Evolutionary conservation across 1,139 yeast genomes (phyloP).

Genomic region (Petasospora fabianii): DNA sequence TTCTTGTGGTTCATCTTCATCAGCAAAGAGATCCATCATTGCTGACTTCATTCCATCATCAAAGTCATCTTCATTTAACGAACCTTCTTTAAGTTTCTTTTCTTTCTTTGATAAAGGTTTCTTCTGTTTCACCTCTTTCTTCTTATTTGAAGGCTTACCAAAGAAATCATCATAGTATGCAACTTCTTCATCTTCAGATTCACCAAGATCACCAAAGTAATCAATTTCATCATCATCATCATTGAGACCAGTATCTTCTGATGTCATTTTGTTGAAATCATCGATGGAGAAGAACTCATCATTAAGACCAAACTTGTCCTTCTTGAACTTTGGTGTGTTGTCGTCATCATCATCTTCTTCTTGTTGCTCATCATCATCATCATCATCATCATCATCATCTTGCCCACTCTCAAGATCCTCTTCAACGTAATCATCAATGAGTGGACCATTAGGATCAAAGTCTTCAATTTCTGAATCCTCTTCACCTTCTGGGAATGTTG

Average conservation of each 20-base stretch:
- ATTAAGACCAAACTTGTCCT: conserved; percentile 57
- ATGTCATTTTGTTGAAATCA: conserved; percentile 75
- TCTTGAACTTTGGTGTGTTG: conserved; percentile 10
- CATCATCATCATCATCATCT: conserved; percentile 17
- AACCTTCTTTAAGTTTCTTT: conserved; percentile 34
- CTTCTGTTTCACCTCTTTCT: conserved; percentile 15
- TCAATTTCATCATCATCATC: conserved; percentile 50
- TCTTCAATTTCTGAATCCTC: conserved; percentile 19
- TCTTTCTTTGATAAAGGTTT: conserved; percentile 18
- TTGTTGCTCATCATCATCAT: conserved; percentile 25
- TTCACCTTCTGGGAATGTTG: conserved; percentile 16
- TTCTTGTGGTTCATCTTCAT: conserved; percentile 42
- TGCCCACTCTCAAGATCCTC: conserved; percentile 18
- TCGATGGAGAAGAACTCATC: conserved; percentile 86
- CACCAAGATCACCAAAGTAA: conserved; percentile 56
- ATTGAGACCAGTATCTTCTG: conserved; percentile 49
- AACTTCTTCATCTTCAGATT: conserved; percentile 61
- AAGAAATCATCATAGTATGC: conserved; percentile 74
- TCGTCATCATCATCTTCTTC: conserved; percentile 21
- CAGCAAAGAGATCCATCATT: conserved; percentile 61
- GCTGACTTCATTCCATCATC: conserved; percentile 57
- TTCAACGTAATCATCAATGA: conserved; percentile 23
- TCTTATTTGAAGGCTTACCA: conserved; percentile 37
- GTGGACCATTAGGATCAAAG: conserved; percentile 8
- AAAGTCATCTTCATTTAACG: conserved; percentile 43